Evolutionary conservation across 208 protist genomes (phyloP), one percentile per base, ranked within the genome.

Genomic region (Blastocrithidia nonstop): DNA sequence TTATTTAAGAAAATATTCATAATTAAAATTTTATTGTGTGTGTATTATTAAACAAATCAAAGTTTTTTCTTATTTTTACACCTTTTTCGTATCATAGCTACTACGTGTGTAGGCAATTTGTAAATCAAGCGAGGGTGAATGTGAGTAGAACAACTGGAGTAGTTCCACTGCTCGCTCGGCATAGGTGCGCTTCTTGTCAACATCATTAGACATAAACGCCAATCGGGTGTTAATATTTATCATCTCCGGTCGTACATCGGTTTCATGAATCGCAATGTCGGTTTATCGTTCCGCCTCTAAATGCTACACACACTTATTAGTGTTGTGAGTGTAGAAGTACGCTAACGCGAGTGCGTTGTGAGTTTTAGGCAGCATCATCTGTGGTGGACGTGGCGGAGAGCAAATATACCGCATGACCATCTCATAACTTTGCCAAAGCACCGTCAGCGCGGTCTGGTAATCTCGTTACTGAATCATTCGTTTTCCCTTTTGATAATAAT

Each of bases 401-500:
- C 82, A 91, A 36, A 91, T 69, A 27, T 88, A 65, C 31, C 76
- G 71, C 74, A 88, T 82, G 26, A 78, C 65, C 25, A 91, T 72
- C 43, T 83, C 70, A 50, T 88, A 88, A 47, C 77, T 88, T 56
- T 91, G 82, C 50, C 74, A 54, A 22, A 91, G 54, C 31, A 87
- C 82, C n/a, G 64, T 81, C 27, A 88, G 73, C 2, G 77, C 84
- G 8, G 72, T 69, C 20, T 61, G 57, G 43, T 75, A 75, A 31
- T 87, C 49, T 8, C 77, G 65, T 49, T 93, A 77, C 22, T 78
- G 75, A 11, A 88, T 68, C 19, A 93, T 45, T 7, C 74, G 73
- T 33, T 70, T 67, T 1, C 84, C 84, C 42, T 93, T 93, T 48
- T 93, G 84, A 48, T 93, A 93, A 54, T 86, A 86, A 55, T 88